Percentiles rank a stretch among this genome's conserved stretches.
Evolutionary conservation across 768 basidiomycete genomes (phyloP).

Genomic region (Tulasnella sp.): DNA sequence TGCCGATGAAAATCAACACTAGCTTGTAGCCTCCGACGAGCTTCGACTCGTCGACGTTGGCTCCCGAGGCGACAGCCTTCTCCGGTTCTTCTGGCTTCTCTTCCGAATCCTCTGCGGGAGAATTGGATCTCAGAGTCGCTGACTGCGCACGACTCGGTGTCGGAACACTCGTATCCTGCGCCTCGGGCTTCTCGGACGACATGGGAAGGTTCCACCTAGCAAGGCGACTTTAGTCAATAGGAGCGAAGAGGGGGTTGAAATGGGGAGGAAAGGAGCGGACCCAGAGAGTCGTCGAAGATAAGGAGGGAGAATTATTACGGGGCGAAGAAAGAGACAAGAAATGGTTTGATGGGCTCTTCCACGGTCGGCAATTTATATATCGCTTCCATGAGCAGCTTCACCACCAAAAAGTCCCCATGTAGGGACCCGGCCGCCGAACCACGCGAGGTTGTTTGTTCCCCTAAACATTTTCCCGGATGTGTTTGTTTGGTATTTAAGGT

Average conservation of each 20-base stretch:
- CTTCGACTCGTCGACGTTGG: background rate
- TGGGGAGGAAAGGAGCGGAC: background rate
- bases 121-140: background rate
- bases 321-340: background rate
- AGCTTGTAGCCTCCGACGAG: slow-evolving; percentile 3
- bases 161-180: background rate
- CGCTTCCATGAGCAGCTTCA: background rate
- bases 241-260: no score
- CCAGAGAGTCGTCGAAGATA: background rate
- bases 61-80: background rate
- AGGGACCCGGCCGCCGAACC: background rate
- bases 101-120: background rate
- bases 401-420: background rate
- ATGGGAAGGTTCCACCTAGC: background rate
- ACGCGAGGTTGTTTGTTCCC: background rate
- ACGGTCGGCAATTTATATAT: background rate
- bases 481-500: background rate
- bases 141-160: background rate
- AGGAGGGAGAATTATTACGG: background rate
- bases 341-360: background rate
- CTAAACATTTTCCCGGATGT: background rate
- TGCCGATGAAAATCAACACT: slow-evolving; percentile 6
- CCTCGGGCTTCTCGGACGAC: background rate
- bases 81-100: background rate
- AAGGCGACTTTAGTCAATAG: background rate